Conservation (phyloP, 2,329 filamentous ascomycete species). For the Calonectria naviculata region DNA sequence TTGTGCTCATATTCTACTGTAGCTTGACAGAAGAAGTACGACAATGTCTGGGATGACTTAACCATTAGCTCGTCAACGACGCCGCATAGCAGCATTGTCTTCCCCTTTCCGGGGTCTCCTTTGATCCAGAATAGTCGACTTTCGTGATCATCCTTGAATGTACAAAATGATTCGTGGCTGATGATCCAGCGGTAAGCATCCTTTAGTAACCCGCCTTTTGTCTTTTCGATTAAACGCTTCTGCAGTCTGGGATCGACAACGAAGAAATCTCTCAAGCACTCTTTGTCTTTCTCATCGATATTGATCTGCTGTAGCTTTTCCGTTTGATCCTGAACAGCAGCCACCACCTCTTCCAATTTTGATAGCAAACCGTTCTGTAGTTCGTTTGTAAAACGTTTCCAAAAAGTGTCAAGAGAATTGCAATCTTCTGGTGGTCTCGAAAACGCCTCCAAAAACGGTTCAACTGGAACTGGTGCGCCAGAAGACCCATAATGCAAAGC, state of each 20-base stretch:
- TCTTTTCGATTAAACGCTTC: constrained; percentile 27
- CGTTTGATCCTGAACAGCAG: too few relatives aligned
- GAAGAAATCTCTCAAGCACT: neutral
- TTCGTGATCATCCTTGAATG: constrained; percentile 34
- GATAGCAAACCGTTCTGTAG: too few relatives aligned
- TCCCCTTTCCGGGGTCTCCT: constrained; percentile 50
- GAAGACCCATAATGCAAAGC: too few relatives aligned
- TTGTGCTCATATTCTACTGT: constrained; percentile 48
- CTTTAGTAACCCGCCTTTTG: neutral
- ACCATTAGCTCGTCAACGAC: constrained; percentile 39
- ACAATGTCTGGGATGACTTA: constrained; percentile 1
- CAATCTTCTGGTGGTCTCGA: too few relatives aligned
- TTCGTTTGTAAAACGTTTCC: too few relatives aligned
- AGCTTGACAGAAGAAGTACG: constrained; percentile 58
- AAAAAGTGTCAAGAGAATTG: too few relatives aligned
- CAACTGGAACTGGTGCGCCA: too few relatives aligned
- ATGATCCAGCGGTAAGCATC: neutral
- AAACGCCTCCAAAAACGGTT: too few relatives aligned
- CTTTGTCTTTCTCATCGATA: neutral
- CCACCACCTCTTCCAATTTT: too few relatives aligned
- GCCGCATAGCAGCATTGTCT: constrained; percentile 49
- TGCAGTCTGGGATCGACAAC: neutral
- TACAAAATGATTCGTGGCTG: constrained; percentile 30
- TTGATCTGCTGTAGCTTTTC: too few relatives aligned
- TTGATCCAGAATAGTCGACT: constrained; percentile 46